Percentiles rank a stretch among this genome's conserved stretches.
phyloP scores from a whole-genome alignment of 2,329 filamentous ascomycete species.

The Drechslerella coelobrocha region DNA sequence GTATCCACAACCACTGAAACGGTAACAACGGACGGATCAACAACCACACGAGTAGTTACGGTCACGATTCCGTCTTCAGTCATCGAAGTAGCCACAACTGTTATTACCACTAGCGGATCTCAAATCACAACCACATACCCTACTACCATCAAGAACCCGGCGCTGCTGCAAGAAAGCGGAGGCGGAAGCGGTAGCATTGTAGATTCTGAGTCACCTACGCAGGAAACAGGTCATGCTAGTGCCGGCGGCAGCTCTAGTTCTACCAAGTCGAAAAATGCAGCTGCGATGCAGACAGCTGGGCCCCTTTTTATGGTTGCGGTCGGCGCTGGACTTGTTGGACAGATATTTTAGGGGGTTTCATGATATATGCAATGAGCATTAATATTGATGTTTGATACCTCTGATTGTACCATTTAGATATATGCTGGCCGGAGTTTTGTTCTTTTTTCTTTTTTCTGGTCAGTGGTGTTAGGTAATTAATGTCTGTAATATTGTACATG shows the following conservation, averaged over 20 bases:
- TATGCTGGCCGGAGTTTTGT: too few relatives aligned
- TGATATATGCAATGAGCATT: neutral
- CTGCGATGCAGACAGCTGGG: constrained; percentile 16
- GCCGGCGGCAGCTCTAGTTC: neutral
- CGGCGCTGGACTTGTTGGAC: constrained; percentile 25
- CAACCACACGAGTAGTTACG: constrained; percentile 7
- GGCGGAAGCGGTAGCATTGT: too few relatives aligned
- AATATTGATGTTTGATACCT: neutral
- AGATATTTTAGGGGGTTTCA: constrained; percentile 14
- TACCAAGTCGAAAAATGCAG: constrained; percentile 26
- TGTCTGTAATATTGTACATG: too few relatives aligned
- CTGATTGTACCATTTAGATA: neutral
- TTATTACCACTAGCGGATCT: constrained; percentile 10
- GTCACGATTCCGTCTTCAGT: constrained; percentile 33
- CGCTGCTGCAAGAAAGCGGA: neutral
- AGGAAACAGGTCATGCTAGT: too few relatives aligned
- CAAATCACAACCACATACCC: constrained; percentile 20
- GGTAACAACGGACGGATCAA: constrained; percentile 13
- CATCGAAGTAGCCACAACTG: constrained; percentile 7
- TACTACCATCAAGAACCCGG: constrained; percentile 17
- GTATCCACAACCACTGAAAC: neutral
- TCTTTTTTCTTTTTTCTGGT: too few relatives aligned
- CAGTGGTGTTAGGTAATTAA: too few relatives aligned
- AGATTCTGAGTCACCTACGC: too few relatives aligned
- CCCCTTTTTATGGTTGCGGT: constrained; percentile 13